Conservation (phyloP, 2,329 filamentous ascomycete genomes). For the Diaporthe caulivora region DNA sequence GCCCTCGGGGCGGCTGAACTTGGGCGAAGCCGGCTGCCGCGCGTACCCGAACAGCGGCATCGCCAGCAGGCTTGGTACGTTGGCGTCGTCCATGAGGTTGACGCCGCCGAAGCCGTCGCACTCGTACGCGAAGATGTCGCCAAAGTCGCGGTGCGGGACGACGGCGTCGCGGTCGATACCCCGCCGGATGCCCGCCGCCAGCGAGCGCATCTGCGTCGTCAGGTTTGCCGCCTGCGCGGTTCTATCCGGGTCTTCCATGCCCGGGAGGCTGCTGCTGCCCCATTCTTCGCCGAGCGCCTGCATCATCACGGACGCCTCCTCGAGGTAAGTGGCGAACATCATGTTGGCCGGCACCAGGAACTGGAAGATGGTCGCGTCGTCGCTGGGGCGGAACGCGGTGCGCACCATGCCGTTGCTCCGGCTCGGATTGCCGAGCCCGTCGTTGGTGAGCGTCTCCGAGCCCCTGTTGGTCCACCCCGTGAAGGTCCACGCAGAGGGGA, state of each 20-base stretch:
- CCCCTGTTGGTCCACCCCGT: conserved; percentile 76
- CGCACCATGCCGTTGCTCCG: conserved; percentile 82
- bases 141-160: conserved; percentile 69
- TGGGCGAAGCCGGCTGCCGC: conserved; percentile 29
- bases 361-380: conserved; percentile 84
- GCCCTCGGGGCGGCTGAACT: neutral
- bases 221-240: conserved; percentile 56
- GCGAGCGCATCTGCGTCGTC: conserved; percentile 64
- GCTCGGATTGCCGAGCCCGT: conserved; percentile 82
- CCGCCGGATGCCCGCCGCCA: conserved; percentile 73
- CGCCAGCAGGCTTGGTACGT: conserved; percentile 75
- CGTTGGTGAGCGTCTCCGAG: conserved; percentile 81
- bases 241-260: conserved; percentile 45
- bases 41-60: conserved; percentile 73
- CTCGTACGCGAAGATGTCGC: conserved; percentile 81
- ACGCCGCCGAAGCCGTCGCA: conserved; percentile 79
- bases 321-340: conserved; percentile 74
- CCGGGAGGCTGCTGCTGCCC: conserved; percentile 35
- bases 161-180: conserved; percentile 81
- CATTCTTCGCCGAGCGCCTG: conserved; percentile 54
- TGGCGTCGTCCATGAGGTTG: conserved; percentile 79
- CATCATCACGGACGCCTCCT: conserved; percentile 65
- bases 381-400: conserved; percentile 85
- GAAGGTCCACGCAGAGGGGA: conserved; percentile 75
- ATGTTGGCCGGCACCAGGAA: conserved; percentile 85